Percentiles rank a stretch among this genome's conserved stretches.
Conservation (phyloP, 768 basidiomycete species). For the Pulveroboletus sp. region DNA sequence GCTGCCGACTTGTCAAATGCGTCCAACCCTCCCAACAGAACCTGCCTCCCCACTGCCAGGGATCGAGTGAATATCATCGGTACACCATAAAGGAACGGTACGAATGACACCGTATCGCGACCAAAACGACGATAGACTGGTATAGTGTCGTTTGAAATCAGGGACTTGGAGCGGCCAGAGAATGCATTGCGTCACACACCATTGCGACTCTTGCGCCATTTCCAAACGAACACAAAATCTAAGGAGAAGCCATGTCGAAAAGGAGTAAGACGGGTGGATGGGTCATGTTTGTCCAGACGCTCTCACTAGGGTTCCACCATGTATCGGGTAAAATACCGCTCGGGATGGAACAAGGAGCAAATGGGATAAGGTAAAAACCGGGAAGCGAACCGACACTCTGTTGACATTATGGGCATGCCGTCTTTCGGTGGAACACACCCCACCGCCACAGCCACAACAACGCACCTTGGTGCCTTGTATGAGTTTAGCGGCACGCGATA, state of each 20-base stretch:
- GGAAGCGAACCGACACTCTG: constrained; percentile 11
- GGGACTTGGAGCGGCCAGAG: background rate
- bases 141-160: background rate
- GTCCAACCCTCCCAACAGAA: constrained; percentile 5
- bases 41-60: constrained; percentile 12
- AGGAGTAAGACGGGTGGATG: background rate
- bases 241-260: background rate
- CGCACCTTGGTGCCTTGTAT: constrained; percentile 12
- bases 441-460: background rate
- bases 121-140: constrained; percentile 11
- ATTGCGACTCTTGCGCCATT: constrained; percentile 15
- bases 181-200: constrained; percentile 1
- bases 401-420: background rate
- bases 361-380: constrained; percentile 11
- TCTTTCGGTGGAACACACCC: background rate
- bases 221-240: constrained; percentile 17
- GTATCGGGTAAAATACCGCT: constrained; percentile 1
- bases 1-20: constrained; percentile 2
- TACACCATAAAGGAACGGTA: constrained; percentile 11
- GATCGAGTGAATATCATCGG: constrained; percentile 18
- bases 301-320: constrained; percentile 20
- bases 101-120: constrained; percentile 15
- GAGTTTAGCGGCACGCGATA: constrained; percentile 17
- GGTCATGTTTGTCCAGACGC: background rate
- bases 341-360: constrained; percentile 6